phyloP scores from a whole-genome alignment of 2,329 filamentous ascomycete species.

The Ophiostoma angusticollis region DNA sequence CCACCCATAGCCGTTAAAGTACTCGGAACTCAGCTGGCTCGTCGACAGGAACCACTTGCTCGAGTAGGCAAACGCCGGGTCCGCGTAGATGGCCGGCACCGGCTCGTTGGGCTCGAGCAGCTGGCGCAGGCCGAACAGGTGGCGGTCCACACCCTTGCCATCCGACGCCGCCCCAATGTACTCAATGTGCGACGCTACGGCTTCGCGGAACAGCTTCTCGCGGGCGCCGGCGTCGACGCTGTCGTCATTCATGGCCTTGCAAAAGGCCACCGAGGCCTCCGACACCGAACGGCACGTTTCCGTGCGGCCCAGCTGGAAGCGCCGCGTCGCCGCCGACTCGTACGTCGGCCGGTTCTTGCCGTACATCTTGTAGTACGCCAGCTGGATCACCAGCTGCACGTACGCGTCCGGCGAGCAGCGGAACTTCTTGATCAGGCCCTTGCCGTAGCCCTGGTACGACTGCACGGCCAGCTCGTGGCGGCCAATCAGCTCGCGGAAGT shows the following conservation, averaged over 20 bases:
- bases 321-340: constrained; percentile 86
- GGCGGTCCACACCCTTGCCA: constrained; percentile 86
- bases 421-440: constrained; percentile 98
- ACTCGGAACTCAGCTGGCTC: constrained; percentile 86
- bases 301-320: constrained; percentile 91
- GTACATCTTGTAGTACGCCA: constrained; percentile 98
- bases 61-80: constrained; percentile 76
- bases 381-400: constrained; percentile 96
- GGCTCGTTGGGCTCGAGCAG: constrained; percentile 69
- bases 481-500: constrained; percentile 72
- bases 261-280: constrained; percentile 84
- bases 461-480: constrained; percentile 87
- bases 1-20: constrained; percentile 99
- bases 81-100: constrained; percentile 69
- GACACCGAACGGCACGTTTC: constrained; percentile 91
- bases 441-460: constrained; percentile 94
- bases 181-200: constrained; percentile 69
- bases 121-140: constrained; percentile 96
- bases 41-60: constrained; percentile 81
- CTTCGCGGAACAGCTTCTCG: constrained; percentile 66
- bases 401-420: constrained; percentile 95
- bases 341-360: constrained; percentile 96
- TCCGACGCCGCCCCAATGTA: constrained; percentile 86
- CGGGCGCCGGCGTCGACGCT: constrained; percentile 34
- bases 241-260: constrained; percentile 68